These are phyloP conservation scores for Apiotrichum gracile DNA, from an alignment of 1,284 basidiomycete species.

Conservation along the genomic window DNA sequence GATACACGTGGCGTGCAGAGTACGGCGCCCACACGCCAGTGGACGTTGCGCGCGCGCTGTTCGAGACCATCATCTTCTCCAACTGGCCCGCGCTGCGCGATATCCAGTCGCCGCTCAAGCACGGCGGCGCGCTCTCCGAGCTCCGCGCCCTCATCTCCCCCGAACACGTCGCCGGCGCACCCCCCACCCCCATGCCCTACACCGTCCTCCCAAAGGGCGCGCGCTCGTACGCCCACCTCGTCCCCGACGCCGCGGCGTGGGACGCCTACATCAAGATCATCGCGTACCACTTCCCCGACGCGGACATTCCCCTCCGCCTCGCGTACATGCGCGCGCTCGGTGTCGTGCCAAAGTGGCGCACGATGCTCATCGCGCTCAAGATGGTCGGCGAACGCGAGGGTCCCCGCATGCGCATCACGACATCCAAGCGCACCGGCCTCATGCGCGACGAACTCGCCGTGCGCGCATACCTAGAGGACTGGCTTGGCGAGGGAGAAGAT, in stretches of 20 bases:
- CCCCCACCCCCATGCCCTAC: background rate
- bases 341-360: slow-evolving; percentile 54
- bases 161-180: background rate
- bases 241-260: slow-evolving; percentile 55
- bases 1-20: slow-evolving; percentile 16
- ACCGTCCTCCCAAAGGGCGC: background rate
- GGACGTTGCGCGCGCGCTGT: slow-evolving; percentile 16
- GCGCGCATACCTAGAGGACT: slow-evolving; percentile 59
- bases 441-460: slow-evolving; percentile 53
- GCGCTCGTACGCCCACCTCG: slow-evolving; percentile 47
- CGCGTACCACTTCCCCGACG: slow-evolving; percentile 50
- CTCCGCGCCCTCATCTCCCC: background rate
- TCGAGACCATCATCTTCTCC: slow-evolving; percentile 27
- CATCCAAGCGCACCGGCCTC: slow-evolving; percentile 27
- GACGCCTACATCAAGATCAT: slow-evolving; percentile 62
- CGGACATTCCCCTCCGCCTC: slow-evolving; percentile 51
- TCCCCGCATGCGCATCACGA: slow-evolving; percentile 56
- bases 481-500: slow-evolving; percentile 54
- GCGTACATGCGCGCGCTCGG: slow-evolving; percentile 68
- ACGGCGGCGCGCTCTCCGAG: background rate
- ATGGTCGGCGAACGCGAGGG: slow-evolving; percentile 65
- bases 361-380: slow-evolving; percentile 60
- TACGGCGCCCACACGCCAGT: slow-evolving; percentile 11
- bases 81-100: slow-evolving; percentile 35
- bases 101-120: slow-evolving; percentile 28